Conservation (phyloP, 2,329 filamentous ascomycete genomes). For the Septoria petroselini region DNA sequence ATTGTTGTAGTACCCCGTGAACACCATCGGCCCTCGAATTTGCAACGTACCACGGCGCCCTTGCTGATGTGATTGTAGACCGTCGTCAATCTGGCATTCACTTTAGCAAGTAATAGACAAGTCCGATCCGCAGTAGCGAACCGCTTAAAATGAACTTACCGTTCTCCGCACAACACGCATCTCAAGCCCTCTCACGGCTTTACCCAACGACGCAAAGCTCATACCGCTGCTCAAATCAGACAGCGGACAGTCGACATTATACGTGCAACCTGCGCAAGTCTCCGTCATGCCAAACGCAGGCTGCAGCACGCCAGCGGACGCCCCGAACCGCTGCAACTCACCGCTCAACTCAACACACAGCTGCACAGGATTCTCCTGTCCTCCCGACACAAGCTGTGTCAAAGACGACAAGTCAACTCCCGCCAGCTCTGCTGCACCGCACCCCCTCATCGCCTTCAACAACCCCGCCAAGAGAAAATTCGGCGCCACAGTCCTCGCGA, state of each 20-base stretch:
- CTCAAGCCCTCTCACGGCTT: slow-evolving; percentile 2
- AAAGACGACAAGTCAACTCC: background rate
- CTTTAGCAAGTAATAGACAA: too few species aligned
- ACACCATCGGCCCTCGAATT: slow-evolving; percentile 73
- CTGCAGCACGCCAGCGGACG: slow-evolving; percentile 14
- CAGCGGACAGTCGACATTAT: slow-evolving; percentile 15
- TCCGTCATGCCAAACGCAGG: slow-evolving; percentile 22
- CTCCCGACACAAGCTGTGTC: slow-evolving; percentile 42
- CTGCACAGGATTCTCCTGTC: slow-evolving; percentile 43
- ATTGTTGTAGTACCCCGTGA: slow-evolving; percentile 87
- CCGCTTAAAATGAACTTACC: too few species aligned
- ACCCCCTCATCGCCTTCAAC: background rate
- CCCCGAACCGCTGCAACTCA: slow-evolving; percentile 4
- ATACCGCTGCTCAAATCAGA: slow-evolving; percentile 13
- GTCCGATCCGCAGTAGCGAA: too few species aligned
- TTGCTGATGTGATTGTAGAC: slow-evolving; percentile 62
- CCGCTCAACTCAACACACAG: slow-evolving; percentile 6
- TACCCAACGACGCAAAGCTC: slow-evolving; percentile 21
- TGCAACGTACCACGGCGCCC: slow-evolving; percentile 85
- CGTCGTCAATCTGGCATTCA: background rate
- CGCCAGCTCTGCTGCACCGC: background rate
- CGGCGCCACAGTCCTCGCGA: slow-evolving; percentile 47
- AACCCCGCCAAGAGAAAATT: slow-evolving; percentile 40
- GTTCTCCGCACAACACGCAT: background rate
- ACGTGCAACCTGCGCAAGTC: slow-evolving; percentile 24